Evolutionary conservation across 2,329 filamentous ascomycete species (phyloP), one percentile per base, ranked within the genome.

Genomic region (Sclerotinia spermophila): DNA sequence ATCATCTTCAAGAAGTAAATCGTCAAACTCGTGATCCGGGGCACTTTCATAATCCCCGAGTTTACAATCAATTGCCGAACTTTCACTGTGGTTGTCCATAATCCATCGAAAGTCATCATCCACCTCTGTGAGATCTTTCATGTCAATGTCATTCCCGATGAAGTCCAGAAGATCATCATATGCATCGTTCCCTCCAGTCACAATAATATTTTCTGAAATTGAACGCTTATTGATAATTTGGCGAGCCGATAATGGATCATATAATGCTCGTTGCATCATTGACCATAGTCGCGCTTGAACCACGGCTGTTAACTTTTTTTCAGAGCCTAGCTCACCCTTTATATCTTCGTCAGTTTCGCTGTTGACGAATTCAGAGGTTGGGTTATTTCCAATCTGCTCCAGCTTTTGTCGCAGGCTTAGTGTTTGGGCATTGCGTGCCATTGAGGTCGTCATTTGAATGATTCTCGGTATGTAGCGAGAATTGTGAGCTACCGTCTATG

Each of bases 201-300:
- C 11, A 33, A 64, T 21, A 59, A 8, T 5, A 38, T 48, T 27
- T 7, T 44, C 59, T 19, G 27, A 45, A 53, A 11, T 35, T 11
- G 38, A 21, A 42, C n/a, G 38, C 45, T 42, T 58, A 19, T 68
- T 66, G 48, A 42, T 71, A 38, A 30, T 45, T 53, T 67, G 72
- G 33, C 68, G 70, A 4, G 67, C 70, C 21, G 71, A 70, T 24
- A 68, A 60, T 7, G 70, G 56, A 51, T 76, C 69, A 51, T 73
- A 73, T 13, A 77, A 33, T 13, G 72, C 73, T 45, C 53, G 71
- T 42, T 76, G 76, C 74, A 77, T 77, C 73, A 77, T 77, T 17
- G 58, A 62, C 76, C 76, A 78, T 27, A 77, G 21, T 38, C 72
- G 72, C 3, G 69, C 51, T 56, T 75, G 69, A 30, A 77, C 69